These are phyloP conservation scores for Lachancea meyersii DNA, from an alignment of 805 yeast species.

Conservation along the genomic window DNA sequence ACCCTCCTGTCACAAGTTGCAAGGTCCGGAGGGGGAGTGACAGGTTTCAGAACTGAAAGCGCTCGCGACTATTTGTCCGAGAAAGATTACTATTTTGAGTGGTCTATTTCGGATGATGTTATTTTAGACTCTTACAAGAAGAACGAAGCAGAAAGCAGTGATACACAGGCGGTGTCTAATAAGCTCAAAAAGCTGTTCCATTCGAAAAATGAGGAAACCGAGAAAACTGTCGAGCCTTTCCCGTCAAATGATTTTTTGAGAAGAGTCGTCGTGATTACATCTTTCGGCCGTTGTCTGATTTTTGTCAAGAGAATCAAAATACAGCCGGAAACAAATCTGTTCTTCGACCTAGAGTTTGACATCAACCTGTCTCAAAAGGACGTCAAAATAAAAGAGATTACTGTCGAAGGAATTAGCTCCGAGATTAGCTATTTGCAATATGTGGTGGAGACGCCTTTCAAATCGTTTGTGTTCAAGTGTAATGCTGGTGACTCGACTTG, in stretches of 20 bases:
- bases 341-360: conserved; percentile 45
- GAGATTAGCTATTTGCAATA: conserved; percentile 34
- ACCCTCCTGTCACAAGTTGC: conserved; percentile 41
- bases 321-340: conserved; percentile 28
- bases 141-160: conserved; percentile 4
- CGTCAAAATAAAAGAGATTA: conserved; percentile 53
- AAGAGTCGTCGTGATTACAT: conserved; percentile 53
- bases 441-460: conserved; percentile 50
- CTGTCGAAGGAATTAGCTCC: conserved; percentile 32
- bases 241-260: conserved; percentile 36
- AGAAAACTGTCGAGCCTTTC: conserved; percentile 7
- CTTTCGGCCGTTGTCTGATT: conserved; percentile 56
- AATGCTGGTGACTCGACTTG: conserved; percentile 48
- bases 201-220: conserved; percentile 12
- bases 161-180: conserved; percentile 17
- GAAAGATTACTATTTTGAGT: conserved; percentile 26
- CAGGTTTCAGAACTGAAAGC: conserved; percentile 36
- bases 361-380: conserved; percentile 48
- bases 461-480: conserved; percentile 53
- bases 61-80: conserved; percentile 23
- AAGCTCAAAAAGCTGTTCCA: conserved; percentile 28
- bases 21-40: conserved; percentile 39
- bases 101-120: conserved; percentile 16
- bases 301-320: conserved; percentile 39
- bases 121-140: conserved; percentile 18